phyloP scores from a whole-genome alignment of 1,284 basidiomycete genomes.

The Moesziomyces sp. region DNA sequence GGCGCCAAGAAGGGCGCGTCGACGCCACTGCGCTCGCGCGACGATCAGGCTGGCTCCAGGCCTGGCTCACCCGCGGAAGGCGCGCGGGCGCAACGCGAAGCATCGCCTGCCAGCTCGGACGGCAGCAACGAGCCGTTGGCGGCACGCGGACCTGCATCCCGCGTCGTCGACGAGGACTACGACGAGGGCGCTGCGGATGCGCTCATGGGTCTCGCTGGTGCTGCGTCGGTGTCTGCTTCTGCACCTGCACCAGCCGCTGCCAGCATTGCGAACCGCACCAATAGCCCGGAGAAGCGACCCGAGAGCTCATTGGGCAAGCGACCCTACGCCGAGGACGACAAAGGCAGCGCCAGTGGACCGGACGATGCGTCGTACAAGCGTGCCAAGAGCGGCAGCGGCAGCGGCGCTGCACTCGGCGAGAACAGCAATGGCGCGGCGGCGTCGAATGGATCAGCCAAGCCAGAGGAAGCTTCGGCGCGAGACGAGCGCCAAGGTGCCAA shows the following conservation, averaged over 20 bases:
- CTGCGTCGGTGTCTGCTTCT: slow-evolving; percentile 47
- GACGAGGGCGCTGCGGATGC: slow-evolving; percentile 66
- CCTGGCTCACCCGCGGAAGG: slow-evolving; percentile 24
- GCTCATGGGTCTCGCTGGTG: slow-evolving; percentile 66
- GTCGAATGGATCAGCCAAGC: slow-evolving; percentile 6
- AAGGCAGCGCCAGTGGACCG: slow-evolving; percentile 2
- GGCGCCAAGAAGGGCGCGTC: slow-evolving; percentile 26
- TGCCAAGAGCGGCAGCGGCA: slow-evolving; percentile 29
- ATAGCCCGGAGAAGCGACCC: slow-evolving; percentile 34
- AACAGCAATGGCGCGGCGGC: background rate
- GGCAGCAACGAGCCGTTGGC: slow-evolving; percentile 55
- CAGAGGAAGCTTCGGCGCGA: background rate
- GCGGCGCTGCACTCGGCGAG: slow-evolving; percentile 3
- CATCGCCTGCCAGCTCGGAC: slow-evolving; percentile 49
- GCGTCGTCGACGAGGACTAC: slow-evolving; percentile 64
- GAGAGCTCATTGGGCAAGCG: slow-evolving; percentile 52
- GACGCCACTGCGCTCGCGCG: slow-evolving; percentile 24
- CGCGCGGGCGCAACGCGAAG: slow-evolving; percentile 24
- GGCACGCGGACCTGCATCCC: slow-evolving; percentile 36
- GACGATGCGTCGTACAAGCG: slow-evolving; percentile 42
- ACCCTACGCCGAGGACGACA: slow-evolving; percentile 34
- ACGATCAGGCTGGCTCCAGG: slow-evolving; percentile 23
- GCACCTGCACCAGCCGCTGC: slow-evolving; percentile 9
- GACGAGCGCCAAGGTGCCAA: background rate
- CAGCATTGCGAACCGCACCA: slow-evolving; percentile 12